A percentile compares a stretch with the other conserved stretches of the same genome.
Conservation (phyloP, 345 rosid species). For the Streptanthus diversifolius region DNA sequence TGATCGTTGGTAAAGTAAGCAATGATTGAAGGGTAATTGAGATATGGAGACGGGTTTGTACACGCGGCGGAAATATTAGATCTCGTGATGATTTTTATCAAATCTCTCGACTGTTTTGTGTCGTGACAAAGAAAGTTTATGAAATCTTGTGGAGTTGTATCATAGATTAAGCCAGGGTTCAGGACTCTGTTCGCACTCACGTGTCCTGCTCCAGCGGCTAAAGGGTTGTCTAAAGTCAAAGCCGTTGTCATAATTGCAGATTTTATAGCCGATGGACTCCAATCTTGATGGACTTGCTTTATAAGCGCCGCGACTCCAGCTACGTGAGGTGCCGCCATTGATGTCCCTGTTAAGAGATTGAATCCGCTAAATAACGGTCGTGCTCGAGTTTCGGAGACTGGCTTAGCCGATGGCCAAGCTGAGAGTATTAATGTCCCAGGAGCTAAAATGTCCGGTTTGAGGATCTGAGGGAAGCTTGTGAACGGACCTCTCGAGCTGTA, state of each 20-base stretch:
- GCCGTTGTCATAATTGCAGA: conserved; percentile 57
- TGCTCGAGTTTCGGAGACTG: background rate
- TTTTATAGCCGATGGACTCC: conserved; percentile 56
- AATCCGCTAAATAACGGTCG: conserved; percentile 27
- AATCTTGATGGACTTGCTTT: conserved; percentile 45
- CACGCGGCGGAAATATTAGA: conserved; percentile 32
- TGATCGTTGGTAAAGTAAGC: conserved; percentile 37
- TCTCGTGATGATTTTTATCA: conserved; percentile 43
- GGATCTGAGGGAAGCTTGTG: conserved; percentile 41
- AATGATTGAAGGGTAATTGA: conserved; percentile 58
- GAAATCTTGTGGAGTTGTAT: conserved; percentile 46
- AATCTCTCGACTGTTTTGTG: conserved; percentile 17
- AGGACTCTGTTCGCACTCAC: conserved; percentile 42
- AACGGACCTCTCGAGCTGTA: conserved; percentile 60
- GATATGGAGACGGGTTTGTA: conserved; percentile 37
- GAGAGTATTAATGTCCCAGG: conserved; percentile 53
- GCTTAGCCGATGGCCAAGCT: conserved; percentile 38
- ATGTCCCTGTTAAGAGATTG: conserved; percentile 51
- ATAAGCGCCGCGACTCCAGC: conserved; percentile 54
- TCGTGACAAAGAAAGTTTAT: conserved; percentile 48
- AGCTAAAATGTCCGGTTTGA: conserved; percentile 58
- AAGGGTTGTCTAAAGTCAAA: conserved; percentile 46
- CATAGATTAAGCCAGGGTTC: conserved; percentile 60
- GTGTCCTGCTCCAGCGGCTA: conserved; percentile 63
- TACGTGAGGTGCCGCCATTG: conserved; percentile 61